Evolutionary conservation across 1,284 basidiomycete genomes (phyloP), one percentile per base, ranked within the genome.

Genomic region (Naganishia liquefaciens): DNA sequence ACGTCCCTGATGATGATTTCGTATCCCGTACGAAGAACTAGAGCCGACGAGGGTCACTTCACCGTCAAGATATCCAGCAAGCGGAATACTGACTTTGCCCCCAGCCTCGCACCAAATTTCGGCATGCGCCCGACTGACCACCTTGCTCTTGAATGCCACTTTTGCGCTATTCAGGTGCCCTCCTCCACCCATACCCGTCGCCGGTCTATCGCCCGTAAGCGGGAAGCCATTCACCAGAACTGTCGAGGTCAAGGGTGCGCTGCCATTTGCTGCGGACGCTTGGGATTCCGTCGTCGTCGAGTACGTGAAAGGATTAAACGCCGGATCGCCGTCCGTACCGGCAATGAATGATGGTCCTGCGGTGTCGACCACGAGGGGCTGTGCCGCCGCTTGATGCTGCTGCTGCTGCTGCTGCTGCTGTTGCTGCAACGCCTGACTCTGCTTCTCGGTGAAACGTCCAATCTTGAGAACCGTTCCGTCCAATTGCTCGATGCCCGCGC

Each of bases 101-200:
- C 79, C 80, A 2, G 76, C 71, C 67, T 84, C 83, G 64, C 87
- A 86, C 92, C 93, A 97, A 49, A 98, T 86, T 82, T 98, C 95
- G 0, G 95, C 95, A 76, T 98, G 95, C 0, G 89, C 87, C 44
- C 95, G 84, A 47, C 88, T 91, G 73, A 99, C 95, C 74, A 98
- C 95, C 77, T 98, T 98, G 77, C 87, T 89, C 80, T 91, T 91
- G 84, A 99, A 99, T 0, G 94, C 93, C 53, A 98, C 86, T 75
- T 92, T 92, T 75, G 88, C 87, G 30, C 87, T 86, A 37, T 85
- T 85, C 47, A 88, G 80, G 33, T 89, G 86, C n/a, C 78, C 75
- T 21, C 77, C 77, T 21, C 81, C 78, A 13, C 77, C 77, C 57
- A 60, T 60, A 5, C 57, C 57, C 21, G 46, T 60, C n/a, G 57